Conservation (phyloP, 1,139 yeast genomes). For the Scheffersomyces cryptocercus region DNA sequence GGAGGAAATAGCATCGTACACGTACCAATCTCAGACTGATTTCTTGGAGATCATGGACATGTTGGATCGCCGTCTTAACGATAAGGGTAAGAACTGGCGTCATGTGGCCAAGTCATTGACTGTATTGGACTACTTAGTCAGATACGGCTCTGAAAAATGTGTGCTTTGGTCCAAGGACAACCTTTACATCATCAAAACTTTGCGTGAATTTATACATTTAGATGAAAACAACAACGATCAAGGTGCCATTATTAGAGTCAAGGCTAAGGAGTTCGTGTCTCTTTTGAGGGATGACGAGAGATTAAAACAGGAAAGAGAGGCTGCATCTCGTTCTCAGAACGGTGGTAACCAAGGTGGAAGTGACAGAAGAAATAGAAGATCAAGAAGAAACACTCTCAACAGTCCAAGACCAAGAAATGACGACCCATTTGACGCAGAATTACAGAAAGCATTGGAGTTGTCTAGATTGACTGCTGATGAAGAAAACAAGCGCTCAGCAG, state of each 20-base stretch:
- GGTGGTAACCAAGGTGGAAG: slow-evolving; percentile 10
- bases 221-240: slow-evolving; percentile 85
- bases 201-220: slow-evolving; percentile 83
- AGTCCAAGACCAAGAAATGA: slow-evolving; percentile 12
- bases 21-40: slow-evolving; percentile 72
- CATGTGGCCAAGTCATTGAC: slow-evolving; percentile 92
- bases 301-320: slow-evolving; percentile 70
- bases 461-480: slow-evolving; percentile 84
- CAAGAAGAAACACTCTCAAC: slow-evolving; percentile 15
- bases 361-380: slow-evolving; percentile 26
- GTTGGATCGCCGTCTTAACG: slow-evolving; percentile 90
- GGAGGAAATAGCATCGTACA: slow-evolving; percentile 79
- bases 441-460: slow-evolving; percentile 80
- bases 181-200: slow-evolving; percentile 82
- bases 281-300: slow-evolving; percentile 83
- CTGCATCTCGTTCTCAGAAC: slow-evolving; percentile 17
- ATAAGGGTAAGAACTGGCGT: slow-evolving; percentile 97
- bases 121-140: slow-evolving; percentile 82
- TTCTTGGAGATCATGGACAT: slow-evolving; percentile 93
- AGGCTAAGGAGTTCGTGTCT: slow-evolving; percentile 86
- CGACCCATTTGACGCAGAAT: slow-evolving; percentile 72
- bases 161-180: slow-evolving; percentile 95
- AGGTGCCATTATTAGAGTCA: slow-evolving; percentile 86
- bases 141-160: slow-evolving; percentile 87
- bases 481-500: slow-evolving; percentile 41